Conservation (phyloP, 768 basidiomycete species). For the Paxillus ammoniavirescens region DNA sequence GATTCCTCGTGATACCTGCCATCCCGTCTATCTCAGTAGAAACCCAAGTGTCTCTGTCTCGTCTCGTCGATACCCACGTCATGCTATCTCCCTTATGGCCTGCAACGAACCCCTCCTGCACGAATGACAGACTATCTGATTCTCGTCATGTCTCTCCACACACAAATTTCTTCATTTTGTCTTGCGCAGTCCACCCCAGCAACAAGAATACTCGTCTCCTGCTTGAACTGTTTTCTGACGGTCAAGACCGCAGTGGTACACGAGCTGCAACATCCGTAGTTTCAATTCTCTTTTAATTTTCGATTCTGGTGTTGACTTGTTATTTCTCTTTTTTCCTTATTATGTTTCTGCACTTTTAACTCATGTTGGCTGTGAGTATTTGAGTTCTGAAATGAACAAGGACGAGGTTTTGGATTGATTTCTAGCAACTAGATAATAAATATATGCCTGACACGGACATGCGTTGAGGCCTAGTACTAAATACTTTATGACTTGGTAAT, state of each 20-base stretch:
- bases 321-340: constrained; percentile 8
- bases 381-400: constrained; percentile 10
- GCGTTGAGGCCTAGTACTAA: not conserved
- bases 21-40: constrained; percentile 24
- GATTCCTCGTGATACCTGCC: constrained; percentile 19
- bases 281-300: constrained; percentile 2
- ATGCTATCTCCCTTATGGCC: constrained; percentile 35
- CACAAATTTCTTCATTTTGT: constrained; percentile 17
- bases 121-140: constrained; percentile 36
- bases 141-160: constrained; percentile 26
- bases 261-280: constrained; percentile 15
- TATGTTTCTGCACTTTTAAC: constrained; percentile 17
- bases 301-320: constrained; percentile 15
- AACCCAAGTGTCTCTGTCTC: constrained; percentile 13
- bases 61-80: constrained; percentile 33
- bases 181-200: constrained; percentile 25
- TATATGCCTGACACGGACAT: too few relatives aligned
- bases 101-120: constrained; percentile 32
- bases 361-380: constrained; percentile 20
- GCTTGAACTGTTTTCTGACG: constrained; percentile 5
- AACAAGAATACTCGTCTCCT: constrained; percentile 12
- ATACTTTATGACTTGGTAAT: too few relatives aligned
- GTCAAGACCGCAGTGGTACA: constrained; percentile 11
- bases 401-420: constrained; percentile 1
- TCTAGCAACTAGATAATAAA: too few relatives aligned